phyloP scores from a whole-genome alignment of 2,329 filamentous ascomycete genomes.

The Penicillium brevicompactum region DNA sequence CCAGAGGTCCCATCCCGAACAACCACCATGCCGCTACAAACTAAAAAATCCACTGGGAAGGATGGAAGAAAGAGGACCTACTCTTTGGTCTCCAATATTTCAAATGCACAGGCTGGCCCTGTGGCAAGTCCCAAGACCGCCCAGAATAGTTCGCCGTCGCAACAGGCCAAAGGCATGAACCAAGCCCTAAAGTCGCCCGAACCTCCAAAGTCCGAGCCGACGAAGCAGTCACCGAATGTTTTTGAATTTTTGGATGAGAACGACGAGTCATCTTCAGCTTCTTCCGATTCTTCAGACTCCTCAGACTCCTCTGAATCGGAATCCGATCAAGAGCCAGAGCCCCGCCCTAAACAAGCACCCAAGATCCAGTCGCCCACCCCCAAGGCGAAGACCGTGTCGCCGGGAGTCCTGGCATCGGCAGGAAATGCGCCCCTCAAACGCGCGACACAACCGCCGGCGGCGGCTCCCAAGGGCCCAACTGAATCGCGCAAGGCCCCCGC shows the following conservation, averaged over 20 bases:
- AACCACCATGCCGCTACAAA: constrained; percentile 33
- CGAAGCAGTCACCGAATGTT: constrained; percentile 36
- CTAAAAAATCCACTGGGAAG: constrained; percentile 30
- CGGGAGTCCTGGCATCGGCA: constrained; percentile 13
- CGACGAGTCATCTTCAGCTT: constrained; percentile 22
- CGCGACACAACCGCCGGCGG: constrained; percentile 5
- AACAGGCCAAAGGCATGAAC: constrained; percentile 16
- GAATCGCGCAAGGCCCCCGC: constrained; percentile 30
- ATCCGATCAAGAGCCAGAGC: constrained; percentile 13
- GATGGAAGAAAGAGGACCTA: constrained; percentile 29
- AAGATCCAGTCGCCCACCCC: constrained; percentile 27
- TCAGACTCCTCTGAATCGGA: constrained; percentile 18
- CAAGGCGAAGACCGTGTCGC: constrained; percentile 16
- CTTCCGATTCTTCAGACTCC: constrained; percentile 16
- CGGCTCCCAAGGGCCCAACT: constrained; percentile 8
- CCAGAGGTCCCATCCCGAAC: constrained; percentile 12
- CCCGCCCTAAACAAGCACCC: constrained; percentile 11
- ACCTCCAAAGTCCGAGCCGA: constrained; percentile 15
- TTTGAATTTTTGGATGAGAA: constrained; percentile 42
- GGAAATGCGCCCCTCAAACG: constrained; percentile 13
- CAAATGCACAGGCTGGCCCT: constrained; percentile 22
- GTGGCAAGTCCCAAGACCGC: constrained; percentile 20
- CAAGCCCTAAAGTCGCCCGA: constrained; percentile 17
- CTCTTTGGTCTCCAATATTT: constrained; percentile 28
- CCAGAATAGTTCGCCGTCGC: constrained; percentile 16